Percentiles rank a stretch among this genome's conserved stretches.
These are phyloP conservation scores for Leavenworthia alabamica DNA, from an alignment of 345 rosid species.

Conservation along the genomic window DNA sequence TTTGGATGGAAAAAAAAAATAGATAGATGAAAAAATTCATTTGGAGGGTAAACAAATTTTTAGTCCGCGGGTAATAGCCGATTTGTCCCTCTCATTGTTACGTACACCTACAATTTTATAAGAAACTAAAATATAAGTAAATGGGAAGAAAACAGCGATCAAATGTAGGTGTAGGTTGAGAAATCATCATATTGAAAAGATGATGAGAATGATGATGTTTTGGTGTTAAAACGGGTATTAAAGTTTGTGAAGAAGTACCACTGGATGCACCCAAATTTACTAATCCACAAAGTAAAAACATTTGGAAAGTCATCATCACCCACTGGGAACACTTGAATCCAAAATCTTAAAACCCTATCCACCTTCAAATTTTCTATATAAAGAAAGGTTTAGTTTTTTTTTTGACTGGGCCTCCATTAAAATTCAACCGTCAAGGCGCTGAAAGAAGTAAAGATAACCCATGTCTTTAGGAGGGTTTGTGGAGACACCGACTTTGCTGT, in stretches of 20 bases:
- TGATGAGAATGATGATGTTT: neutral
- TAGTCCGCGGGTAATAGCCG: no score
- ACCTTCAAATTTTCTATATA: neutral
- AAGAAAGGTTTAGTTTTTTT: slow-evolving; percentile 4
- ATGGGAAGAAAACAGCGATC: no score
- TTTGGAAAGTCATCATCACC: slow-evolving; percentile 11
- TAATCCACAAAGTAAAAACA: neutral
- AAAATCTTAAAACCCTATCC: slow-evolving; percentile 9
- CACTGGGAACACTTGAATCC: neutral
- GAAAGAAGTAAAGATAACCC: slow-evolving; percentile 95
- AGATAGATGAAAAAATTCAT: no score
- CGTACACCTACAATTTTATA: no score
- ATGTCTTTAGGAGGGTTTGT: slow-evolving; percentile 87
- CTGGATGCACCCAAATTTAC: neutral
- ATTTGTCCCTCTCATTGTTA: no score
- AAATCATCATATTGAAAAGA: neutral
- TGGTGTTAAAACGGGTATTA: neutral
- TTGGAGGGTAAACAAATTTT: no score
- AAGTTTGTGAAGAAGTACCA: neutral
- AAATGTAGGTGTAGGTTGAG: neutral
- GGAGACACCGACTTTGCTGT: slow-evolving; percentile 81
- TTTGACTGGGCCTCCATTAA: neutral
- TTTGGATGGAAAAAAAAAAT: no score
- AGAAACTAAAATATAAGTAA: no score
- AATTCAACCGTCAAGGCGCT: slow-evolving; percentile 46